Base-by-base conservation (phyloP, 768 basidiomycete species). In the Gymnopilus dilepis region DNA sequence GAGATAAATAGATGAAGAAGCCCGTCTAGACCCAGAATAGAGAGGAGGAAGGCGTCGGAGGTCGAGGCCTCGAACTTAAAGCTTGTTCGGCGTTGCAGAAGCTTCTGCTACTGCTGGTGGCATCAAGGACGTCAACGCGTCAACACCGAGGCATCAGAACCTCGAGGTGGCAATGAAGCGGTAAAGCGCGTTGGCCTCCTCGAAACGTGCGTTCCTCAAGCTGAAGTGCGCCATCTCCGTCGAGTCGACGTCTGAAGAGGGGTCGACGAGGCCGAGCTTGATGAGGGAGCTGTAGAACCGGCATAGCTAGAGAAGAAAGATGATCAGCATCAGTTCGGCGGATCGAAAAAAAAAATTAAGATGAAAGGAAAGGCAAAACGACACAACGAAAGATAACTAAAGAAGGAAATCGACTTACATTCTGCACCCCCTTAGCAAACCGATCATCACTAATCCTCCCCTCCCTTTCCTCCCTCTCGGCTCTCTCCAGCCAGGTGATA, bases 151-250 rank as follows among this genome's bases (percentile, higher is more conserved):
- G 31, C 7, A 52, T 77, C 65, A 81, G 65, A 76, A 77, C 65
- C 76, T 77, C 45, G 75, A 79, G 56, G 73, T 73, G 45, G 84
- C 90, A 64, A 93, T 78, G 50, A 81, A 69, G 21, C 91, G 84
- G 69, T 92, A 94, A 45, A 93, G 80, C 60, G 80, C 72, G 64
- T 88, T 91, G 17, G 91, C 91, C 65, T 93, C 91, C 69, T 91
- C 90, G 60, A 92, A 87, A 2, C 87, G 82, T 11, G 92, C 82
- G 67, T 91, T 81, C 38, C 85, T 83, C 50, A 94, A 79, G 43
- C 86, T 85, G 67, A 94, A 94, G 70, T 91, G 88, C 5, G 83
- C 81, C 83, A 94, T 92, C 76, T 92, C 92, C 5, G 88, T 82
- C 0, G 87, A 84, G 69, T 94, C 90, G 7, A 82, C 81, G 58